These are phyloP conservation scores for Parsonsia alboflavescens DNA, from an alignment of 257 asterid genomes.

Conservation along the genomic window DNA sequence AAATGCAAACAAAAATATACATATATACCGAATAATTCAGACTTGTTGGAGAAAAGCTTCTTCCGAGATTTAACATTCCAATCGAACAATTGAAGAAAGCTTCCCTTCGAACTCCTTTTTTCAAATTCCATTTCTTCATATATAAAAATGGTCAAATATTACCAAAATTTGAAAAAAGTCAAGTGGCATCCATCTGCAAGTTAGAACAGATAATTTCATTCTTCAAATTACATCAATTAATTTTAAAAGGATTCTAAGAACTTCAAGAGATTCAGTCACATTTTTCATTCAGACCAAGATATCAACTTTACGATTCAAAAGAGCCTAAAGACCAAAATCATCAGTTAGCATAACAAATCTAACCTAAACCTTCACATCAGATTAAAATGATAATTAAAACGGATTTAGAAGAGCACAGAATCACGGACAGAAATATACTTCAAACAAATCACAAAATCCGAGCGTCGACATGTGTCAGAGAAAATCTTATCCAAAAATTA, in stretches of 20 bases:
- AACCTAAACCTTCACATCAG: not conserved
- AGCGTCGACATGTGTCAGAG: not conserved
- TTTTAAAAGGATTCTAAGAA: not conserved
- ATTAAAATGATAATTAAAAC: not conserved
- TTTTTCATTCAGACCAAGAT: not conserved
- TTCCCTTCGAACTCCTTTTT: constrained; percentile 71
- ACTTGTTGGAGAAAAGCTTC: constrained; percentile 79
- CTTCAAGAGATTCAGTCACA: not conserved
- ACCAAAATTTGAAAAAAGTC: constrained; percentile 18
- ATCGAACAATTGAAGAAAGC: constrained; percentile 90
- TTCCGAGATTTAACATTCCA: constrained; percentile 89
- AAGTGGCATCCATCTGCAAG: constrained; percentile 34
- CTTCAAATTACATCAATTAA: not conserved
- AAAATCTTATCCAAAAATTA: not conserved
- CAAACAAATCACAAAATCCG: not conserved
- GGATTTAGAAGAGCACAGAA: not conserved
- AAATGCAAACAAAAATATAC: constrained; percentile 3
- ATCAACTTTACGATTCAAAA: not conserved
- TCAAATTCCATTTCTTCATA: constrained; percentile 72
- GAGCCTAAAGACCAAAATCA: not conserved
- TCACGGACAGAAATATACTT: not conserved
- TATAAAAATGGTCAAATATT: constrained; percentile 13
- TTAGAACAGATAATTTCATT: constrained; percentile 4
- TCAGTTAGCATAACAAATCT: not conserved
- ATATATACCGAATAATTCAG: constrained; percentile 61